Base-by-base conservation (phyloP, 441 rosid genomes). In the Jatropha multifida region DNA sequence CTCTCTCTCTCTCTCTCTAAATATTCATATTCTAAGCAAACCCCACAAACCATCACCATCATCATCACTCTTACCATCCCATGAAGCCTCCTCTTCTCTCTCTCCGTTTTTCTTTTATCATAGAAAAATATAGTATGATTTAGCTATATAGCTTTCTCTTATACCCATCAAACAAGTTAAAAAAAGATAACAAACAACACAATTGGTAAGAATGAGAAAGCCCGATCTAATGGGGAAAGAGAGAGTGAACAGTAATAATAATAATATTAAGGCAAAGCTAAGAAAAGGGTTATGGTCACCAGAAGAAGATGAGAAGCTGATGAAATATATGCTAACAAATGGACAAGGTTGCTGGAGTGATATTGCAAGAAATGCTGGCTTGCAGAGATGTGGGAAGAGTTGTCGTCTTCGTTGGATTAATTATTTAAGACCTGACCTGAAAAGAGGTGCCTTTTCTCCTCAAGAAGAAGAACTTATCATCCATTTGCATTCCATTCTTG, bases 391-490 rank as follows among this genome's bases (percentile, higher is more conserved):
- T 56, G 96, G 98, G 11, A 94, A 94, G 82, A 94, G 98, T 71
- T 94, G 97, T 68, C 94, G 98, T 44, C 98, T 94, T 75, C 96
- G 98, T 18, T 94, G 98, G 98, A 89, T 90, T 65, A 94, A 94
- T 73, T 94, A 94, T 79, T 71, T 94, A 60, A 87, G 98, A 72
- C 98, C 98, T 67, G 98, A 88, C 77, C 97, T 94, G 76, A 94
- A 92, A 75, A 92, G 98, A 7, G 97, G 98, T 13, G 90, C 96
- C 0, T 94, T 92, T 76, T 94, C 95, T 54, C 87, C 82, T 51
- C 92, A 92, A 65, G 98, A 94, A 78, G 94, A 94, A 77, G 90
- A 92, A 58, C 93, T 88, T 66, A 94, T 94, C 71, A 44, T 94
- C 58, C 93, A 90, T 81, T 85, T 94, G 68, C 98, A 94, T 76